Percentiles rank a stretch among this genome's conserved stretches.
Conservation (phyloP, 2,329 filamentous ascomycete species). For the Fusarium graminum region DNA sequence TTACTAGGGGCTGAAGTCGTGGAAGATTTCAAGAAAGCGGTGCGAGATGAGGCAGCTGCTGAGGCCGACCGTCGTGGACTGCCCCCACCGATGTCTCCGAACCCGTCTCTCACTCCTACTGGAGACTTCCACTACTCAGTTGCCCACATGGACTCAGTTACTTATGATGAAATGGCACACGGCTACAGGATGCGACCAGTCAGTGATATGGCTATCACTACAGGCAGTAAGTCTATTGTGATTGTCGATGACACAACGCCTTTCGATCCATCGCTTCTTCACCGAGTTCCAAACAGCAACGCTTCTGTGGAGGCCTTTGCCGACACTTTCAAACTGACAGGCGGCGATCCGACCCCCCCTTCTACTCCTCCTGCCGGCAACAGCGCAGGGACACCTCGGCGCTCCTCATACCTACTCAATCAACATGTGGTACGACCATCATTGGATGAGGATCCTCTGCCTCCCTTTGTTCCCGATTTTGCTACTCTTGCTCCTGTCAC, state of each 20-base stretch:
- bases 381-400: constrained; percentile 60
- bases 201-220: constrained; percentile 74
- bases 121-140: constrained; percentile 58
- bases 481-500: constrained; percentile 54
- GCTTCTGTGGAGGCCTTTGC: constrained; percentile 66
- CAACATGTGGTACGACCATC: constrained; percentile 58
- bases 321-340: constrained; percentile 63
- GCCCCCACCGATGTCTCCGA: constrained; percentile 35
- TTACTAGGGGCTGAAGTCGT: constrained; percentile 82
- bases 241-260: constrained; percentile 80
- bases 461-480: constrained; percentile 63
- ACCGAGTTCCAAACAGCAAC: constrained; percentile 59
- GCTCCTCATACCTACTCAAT: constrained; percentile 68
- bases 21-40: constrained; percentile 82
- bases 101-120: constrained; percentile 48
- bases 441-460: constrained; percentile 57
- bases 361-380: constrained; percentile 67
- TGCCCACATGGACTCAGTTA: constrained; percentile 58
- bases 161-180: constrained; percentile 53
- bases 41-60: constrained; percentile 72
- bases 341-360: constrained; percentile 70
- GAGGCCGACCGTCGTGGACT: constrained; percentile 49
- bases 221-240: constrained; percentile 89
- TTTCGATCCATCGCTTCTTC: constrained; percentile 64
- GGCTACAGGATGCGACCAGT: constrained; percentile 56